Percentiles rank a stretch among this genome's conserved stretches.
Conservation (phyloP, 129 eudicot genomes). For the Flaveria bidentis region DNA sequence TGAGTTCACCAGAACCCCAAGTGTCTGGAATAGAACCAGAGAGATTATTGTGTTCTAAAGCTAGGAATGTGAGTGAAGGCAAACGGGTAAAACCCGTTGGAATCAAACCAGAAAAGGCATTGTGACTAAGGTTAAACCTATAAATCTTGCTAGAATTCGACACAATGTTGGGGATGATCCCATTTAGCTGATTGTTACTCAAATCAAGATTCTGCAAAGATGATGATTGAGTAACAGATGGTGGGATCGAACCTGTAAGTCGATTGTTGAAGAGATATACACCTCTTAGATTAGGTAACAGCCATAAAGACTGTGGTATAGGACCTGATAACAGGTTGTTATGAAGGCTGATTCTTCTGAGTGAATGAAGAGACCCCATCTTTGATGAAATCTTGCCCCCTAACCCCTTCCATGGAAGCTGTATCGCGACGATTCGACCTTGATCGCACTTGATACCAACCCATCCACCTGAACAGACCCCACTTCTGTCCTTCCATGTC, state of each 20-base stretch:
- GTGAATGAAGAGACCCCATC: constrained; percentile 64
- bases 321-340: constrained; percentile 73
- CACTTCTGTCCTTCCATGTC: constrained; percentile 70
- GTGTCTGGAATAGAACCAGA: constrained; percentile 74
- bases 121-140: constrained; percentile 77
- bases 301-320: constrained; percentile 66
- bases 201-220: constrained; percentile 72
- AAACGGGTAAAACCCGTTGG: constrained; percentile 52
- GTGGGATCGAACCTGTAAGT: constrained; percentile 84
- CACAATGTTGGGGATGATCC: constrained; percentile 61
- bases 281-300: constrained; percentile 77
- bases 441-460: constrained; percentile 77
- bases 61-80: constrained; percentile 70
- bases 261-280: constrained; percentile 84
- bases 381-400: constrained; percentile 70
- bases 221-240: constrained; percentile 52
- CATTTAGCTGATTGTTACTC: constrained; percentile 72
- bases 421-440: constrained; percentile 67
- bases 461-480: constrained; percentile 86
- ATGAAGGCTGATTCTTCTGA: constrained; percentile 76
- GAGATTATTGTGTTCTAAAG: constrained; percentile 74
- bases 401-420: constrained; percentile 86
- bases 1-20: constrained; percentile 52
- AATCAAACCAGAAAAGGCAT: constrained; percentile 63
- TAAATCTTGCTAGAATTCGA: constrained; percentile 66